Evolutionary conservation across 1,139 yeast genomes (phyloP).

Genomic region (Spencermartinsiella ligniputridi): DNA sequence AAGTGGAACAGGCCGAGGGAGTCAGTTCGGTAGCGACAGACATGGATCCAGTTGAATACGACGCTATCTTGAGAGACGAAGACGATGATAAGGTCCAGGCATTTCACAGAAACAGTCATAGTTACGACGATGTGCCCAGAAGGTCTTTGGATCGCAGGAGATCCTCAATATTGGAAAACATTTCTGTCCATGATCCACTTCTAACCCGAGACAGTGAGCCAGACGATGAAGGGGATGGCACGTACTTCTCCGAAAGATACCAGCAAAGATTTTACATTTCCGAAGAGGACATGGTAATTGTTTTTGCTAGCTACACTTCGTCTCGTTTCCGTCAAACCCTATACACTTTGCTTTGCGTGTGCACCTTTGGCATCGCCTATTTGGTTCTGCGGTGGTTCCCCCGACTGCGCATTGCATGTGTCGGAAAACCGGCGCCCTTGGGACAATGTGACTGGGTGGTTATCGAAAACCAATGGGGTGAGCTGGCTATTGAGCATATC

Average conservation of each 20-base stretch:
- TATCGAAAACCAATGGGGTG: conserved; percentile 90
- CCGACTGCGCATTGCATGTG: conserved; percentile 57
- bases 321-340: conserved; percentile 43
- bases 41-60: conserved; percentile 40
- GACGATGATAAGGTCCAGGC: conserved; percentile 10
- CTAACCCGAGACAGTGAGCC: conserved; percentile 10
- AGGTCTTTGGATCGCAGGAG: conserved; percentile 15
- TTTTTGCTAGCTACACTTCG: conserved; percentile 82
- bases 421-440: conserved; percentile 64
- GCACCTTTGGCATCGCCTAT: conserved; percentile 68
- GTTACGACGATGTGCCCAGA: conserved; percentile 6
- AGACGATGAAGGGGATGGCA: conserved; percentile 8
- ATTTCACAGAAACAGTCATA: neutral
- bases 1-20: conserved; percentile 83
- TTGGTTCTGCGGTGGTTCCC: conserved; percentile 84
- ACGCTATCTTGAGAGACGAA: conserved; percentile 28
- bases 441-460: conserved; percentile 92
- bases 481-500: conserved; percentile 58
- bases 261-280: conserved; percentile 83
- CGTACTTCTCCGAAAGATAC: conserved; percentile 13
- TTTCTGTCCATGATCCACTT: conserved; percentile 14
- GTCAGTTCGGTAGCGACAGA: conserved; percentile 68
- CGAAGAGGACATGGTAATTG: conserved; percentile 90
- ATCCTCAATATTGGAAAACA: conserved; percentile 17
- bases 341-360: conserved; percentile 53